Percentiles rank a stretch among this genome's conserved stretches.
Evolutionary conservation across 768 basidiomycete species (phyloP).

Genomic region (Naganishia randhawae): DNA sequence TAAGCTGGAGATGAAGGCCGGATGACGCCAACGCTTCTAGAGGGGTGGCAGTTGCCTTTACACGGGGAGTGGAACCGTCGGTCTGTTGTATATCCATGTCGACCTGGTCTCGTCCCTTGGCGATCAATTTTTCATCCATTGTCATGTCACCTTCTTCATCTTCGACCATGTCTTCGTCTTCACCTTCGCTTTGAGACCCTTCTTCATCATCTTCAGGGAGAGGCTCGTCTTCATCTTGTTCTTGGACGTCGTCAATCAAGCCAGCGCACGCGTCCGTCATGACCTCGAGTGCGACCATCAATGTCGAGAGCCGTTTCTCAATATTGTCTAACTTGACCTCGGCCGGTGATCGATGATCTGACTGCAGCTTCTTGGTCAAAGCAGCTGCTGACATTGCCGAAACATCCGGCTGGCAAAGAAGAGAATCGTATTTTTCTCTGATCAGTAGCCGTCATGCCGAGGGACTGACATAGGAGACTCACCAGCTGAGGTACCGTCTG

Average conservation of each 20-base stretch:
- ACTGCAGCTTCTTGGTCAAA: slow-evolving; percentile 59
- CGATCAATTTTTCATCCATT: slow-evolving; percentile 50
- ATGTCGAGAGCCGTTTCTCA: slow-evolving; percentile 67
- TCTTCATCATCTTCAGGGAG: slow-evolving; percentile 26
- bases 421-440: slow-evolving; percentile 13
- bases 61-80: slow-evolving; percentile 28
- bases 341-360: slow-evolving; percentile 68
- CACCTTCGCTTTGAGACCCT: slow-evolving; percentile 45
- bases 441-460: neutral
- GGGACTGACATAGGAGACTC: neutral
- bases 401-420: slow-evolving; percentile 30
- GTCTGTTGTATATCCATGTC: slow-evolving; percentile 45
- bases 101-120: slow-evolving; percentile 50
- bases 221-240: neutral
- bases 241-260: slow-evolving; percentile 56
- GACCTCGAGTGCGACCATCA: slow-evolving; percentile 81
- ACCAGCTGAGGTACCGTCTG: slow-evolving; percentile 32
- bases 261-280: slow-evolving; percentile 83
- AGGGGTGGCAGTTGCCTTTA: slow-evolving; percentile 52
- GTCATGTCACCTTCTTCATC: slow-evolving; percentile 49
- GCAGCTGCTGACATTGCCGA: slow-evolving; percentile 28
- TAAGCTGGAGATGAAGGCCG: slow-evolving; percentile 56
- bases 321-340: slow-evolving; percentile 70
- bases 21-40: slow-evolving; percentile 11
- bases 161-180: slow-evolving; percentile 44